These are phyloP conservation scores for Pogostemon cablin DNA, from an alignment of 257 asterid genomes.

Conservation along the genomic window DNA sequence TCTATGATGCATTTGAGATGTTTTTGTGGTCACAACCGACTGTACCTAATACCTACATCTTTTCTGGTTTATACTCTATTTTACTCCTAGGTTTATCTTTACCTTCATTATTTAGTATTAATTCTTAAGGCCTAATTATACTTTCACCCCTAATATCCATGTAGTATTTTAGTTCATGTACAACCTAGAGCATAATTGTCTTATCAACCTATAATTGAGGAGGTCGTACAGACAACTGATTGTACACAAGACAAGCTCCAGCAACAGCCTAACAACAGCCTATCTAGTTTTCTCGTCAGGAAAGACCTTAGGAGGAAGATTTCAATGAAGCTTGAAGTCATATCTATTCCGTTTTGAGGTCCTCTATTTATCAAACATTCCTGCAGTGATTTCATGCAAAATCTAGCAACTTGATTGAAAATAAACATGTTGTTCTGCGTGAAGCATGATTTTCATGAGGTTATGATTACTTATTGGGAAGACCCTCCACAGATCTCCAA, in stretches of 20 bases:
- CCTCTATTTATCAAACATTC: neutral
- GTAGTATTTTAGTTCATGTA: too few species aligned
- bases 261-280: neutral
- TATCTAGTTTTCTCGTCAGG: slow-evolving; percentile 6
- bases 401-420: slow-evolving; percentile 12
- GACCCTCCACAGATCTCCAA: slow-evolving; percentile 96
- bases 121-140: too few species aligned
- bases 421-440: neutral
- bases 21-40: neutral
- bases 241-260: neutral
- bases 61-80: too few species aligned
- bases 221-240: too few species aligned
- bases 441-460: neutral
- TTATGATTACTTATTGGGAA: slow-evolving; percentile 73
- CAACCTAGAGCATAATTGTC: too few species aligned
- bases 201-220: too few species aligned
- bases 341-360: neutral
- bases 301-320: neutral
- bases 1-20: neutral
- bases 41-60: too few species aligned
- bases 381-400: slow-evolving; percentile 14
- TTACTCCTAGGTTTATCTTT: too few species aligned
- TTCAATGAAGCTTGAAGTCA: neutral
- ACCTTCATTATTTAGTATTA: too few species aligned
- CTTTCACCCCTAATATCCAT: too few species aligned